Percentiles rank a stretch among this genome's conserved stretches.
These are phyloP conservation scores for Tetrapisispora arboricola DNA, from an alignment of 805 yeast species.

Conservation along the genomic window DNA sequence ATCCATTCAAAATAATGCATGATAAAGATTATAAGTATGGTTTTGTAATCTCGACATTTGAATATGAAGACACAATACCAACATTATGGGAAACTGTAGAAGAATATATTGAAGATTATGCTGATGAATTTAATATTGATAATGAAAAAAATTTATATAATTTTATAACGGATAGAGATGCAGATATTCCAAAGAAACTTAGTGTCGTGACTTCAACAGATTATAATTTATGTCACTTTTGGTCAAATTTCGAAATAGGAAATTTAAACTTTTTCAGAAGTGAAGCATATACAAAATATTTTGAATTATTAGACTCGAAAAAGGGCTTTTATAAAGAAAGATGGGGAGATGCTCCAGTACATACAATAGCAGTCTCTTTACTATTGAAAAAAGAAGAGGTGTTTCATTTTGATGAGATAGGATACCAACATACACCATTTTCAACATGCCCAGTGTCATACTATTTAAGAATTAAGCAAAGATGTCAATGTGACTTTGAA, in stretches of 20 bases:
- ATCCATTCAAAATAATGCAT: constrained; percentile 75
- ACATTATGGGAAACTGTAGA: constrained; percentile 69
- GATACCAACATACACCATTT: constrained; percentile 69
- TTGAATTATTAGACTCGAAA: constrained; percentile 49
- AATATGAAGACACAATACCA: constrained; percentile 76
- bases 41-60: constrained; percentile 74
- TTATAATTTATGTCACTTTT: constrained; percentile 75
- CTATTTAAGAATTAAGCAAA: constrained; percentile 40
- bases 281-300: constrained; percentile 50
- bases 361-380: constrained; percentile 56
- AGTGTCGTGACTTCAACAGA: constrained; percentile 21
- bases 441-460: constrained; percentile 47
- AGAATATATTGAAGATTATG: constrained; percentile 54
- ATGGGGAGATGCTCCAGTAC: constrained; percentile 96
- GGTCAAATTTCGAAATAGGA: constrained; percentile 82
- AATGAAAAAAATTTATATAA: constrained; percentile 18
- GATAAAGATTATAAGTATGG: constrained; percentile 73
- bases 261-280: constrained; percentile 60
- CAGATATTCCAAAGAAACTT: constrained; percentile 34
- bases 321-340: constrained; percentile 81
- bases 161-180: constrained; percentile 44
- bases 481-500: constrained; percentile 50
- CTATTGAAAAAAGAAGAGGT: constrained; percentile 50
- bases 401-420: constrained; percentile 73
- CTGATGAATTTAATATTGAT: constrained; percentile 29